These are phyloP conservation scores for Breynia disticha DNA, from an alignment of 441 rosid genomes.

Conservation along the genomic window DNA sequence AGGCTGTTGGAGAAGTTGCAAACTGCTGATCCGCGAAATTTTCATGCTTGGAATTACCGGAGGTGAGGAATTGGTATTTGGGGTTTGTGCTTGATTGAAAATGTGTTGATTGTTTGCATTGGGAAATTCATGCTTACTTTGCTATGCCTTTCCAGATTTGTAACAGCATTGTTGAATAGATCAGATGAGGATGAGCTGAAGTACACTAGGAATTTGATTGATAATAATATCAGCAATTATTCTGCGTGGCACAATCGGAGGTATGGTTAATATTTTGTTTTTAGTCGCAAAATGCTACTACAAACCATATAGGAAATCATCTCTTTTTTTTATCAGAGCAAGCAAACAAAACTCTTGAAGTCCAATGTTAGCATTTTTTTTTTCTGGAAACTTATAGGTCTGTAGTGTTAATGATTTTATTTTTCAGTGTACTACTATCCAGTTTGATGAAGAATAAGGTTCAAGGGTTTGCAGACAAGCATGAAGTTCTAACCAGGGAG, in stretches of 20 bases:
- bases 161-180: conserved; percentile 54
- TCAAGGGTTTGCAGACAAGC: conserved; percentile 44
- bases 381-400: conserved; percentile 1
- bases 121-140: neutral
- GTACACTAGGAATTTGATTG: conserved; percentile 52
- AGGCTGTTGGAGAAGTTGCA: conserved; percentile 58
- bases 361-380: neutral
- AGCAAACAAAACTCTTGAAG: too few relatives aligned
- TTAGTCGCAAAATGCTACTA: too few relatives aligned
- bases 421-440: conserved; percentile 71
- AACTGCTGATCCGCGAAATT: conserved; percentile 62
- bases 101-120: neutral
- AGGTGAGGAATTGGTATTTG: conserved; percentile 35
- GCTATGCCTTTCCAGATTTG: conserved; percentile 42
- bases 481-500: conserved; percentile 51
- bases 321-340: neutral
- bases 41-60: conserved; percentile 87
- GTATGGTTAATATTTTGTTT: conserved; percentile 22
- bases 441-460: conserved; percentile 42
- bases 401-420: conserved; percentile 7
- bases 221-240: conserved; percentile 68
- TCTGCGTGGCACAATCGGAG: conserved; percentile 98
- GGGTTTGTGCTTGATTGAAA: conserved; percentile 2
- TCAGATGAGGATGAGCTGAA: conserved; percentile 70
- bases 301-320: too few relatives aligned